Base-by-base conservation (phyloP, 352 stramenopile genomes). In the Pythium pyrilobum region DNA sequence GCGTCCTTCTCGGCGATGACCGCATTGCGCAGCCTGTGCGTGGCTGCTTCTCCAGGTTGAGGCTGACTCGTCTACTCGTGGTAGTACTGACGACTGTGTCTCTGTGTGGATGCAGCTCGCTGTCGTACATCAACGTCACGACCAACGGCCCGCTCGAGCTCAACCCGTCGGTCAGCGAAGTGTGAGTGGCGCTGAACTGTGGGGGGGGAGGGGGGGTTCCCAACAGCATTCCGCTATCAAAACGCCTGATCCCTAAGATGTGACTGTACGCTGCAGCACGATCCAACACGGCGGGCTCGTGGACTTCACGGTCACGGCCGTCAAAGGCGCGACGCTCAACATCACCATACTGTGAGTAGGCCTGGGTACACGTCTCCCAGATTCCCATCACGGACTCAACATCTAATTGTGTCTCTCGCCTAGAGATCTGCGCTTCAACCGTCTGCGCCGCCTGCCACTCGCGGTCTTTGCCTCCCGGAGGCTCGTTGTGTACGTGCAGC, bases 341-440 rank as follows among this genome's bases (percentile, higher is more conserved):
- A 40, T 57, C 39, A 57, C 50, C 37, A 57, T 49, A 31, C 37
- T 57, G 50, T 57, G n/a, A 23, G 50, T 33, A 21, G 15, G 10
- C 38, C 8, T 12, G 15, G 20, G 20, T 4, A 43, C 24, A 27
- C 7, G 4, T 49, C 24, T 49, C n/a, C n/a, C n/a, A n/a, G n/a
- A n/a, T n/a, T n/a, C 20, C 13, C 24, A 37, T 31, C 47, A 28
- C 33, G 18, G 7, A 46, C 34, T 45, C 12, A 34, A 15, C 27
- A n/a, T 38, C n/a, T n/a, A n/a, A 44, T 21, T 13, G 15, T 12
- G 38, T 23, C 18, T 28, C 0, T 4, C 6, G 5, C 16, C 16
- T 29, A 63, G 55, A 13, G 47, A 63, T n/a, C 43, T 63, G 21
- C 29, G 48, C 23, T 56, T 39, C 25, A 63, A 56, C 32, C 25